These are phyloP conservation scores for Saccharomycopsis sp. DNA, from an alignment of 805 yeast genomes.

Conservation along the genomic window DNA sequence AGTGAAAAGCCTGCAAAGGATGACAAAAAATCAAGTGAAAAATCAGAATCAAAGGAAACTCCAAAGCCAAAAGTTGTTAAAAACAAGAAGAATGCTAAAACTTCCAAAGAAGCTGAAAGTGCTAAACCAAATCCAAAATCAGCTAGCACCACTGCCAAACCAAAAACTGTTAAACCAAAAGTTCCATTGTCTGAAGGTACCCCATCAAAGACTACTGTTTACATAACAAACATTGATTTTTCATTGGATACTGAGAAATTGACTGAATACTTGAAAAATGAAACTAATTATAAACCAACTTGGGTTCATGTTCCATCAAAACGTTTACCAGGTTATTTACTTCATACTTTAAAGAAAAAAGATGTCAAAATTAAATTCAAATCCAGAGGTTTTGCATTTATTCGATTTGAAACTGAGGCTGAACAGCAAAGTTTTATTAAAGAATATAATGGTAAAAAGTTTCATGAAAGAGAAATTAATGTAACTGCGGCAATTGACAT, in stretches of 20 bases:
- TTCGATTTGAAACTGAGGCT: slow-evolving; percentile 49
- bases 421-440: slow-evolving; percentile 57
- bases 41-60: slow-evolving; percentile 10
- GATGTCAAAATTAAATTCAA: slow-evolving; percentile 42
- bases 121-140: slow-evolving; percentile 26
- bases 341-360: slow-evolving; percentile 37
- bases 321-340: slow-evolving; percentile 37
- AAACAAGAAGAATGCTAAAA: slow-evolving; percentile 14
- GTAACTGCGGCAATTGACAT: slow-evolving; percentile 72
- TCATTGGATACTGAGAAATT: slow-evolving; percentile 42
- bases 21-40: slow-evolving; percentile 18
- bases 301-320: slow-evolving; percentile 56
- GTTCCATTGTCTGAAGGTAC: slow-evolving; percentile 40
- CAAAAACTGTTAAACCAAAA: slow-evolving; percentile 12
- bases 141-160: slow-evolving; percentile 1
- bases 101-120: slow-evolving; percentile 21
- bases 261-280: slow-evolving; percentile 35
- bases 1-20: slow-evolving; percentile 20
- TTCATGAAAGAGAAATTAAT: slow-evolving; percentile 58
- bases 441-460: slow-evolving; percentile 56
- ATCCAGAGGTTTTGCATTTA: slow-evolving; percentile 59
- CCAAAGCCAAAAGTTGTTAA: slow-evolving; percentile 13
- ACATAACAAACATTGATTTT: slow-evolving; percentile 53
- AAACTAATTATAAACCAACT: slow-evolving; percentile 36
- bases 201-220: slow-evolving; percentile 52